Percentiles rank a stretch among this genome's conserved stretches.
These are phyloP conservation scores for Sicyos baderoa DNA, from an alignment of 306 rosid species.

Conservation along the genomic window DNA sequence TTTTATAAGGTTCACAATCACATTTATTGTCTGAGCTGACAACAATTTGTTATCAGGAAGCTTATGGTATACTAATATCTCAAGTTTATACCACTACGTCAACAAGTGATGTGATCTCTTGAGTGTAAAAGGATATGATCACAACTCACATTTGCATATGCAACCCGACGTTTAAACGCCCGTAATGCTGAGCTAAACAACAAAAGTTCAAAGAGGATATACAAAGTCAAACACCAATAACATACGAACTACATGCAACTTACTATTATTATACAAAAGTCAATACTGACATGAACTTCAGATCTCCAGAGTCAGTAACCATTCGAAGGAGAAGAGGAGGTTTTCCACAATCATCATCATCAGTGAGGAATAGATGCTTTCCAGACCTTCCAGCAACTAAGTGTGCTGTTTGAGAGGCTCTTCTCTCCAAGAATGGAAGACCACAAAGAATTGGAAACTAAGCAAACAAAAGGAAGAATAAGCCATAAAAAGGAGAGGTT, in stretches of 20 bases:
- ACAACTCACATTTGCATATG: conserved; percentile 86
- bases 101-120: conserved; percentile 4
- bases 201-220: conserved; percentile 20
- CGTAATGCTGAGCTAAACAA: conserved; percentile 68
- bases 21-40: conserved; percentile 2
- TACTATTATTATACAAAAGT: conserved; percentile 13
- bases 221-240: conserved; percentile 12
- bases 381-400: conserved; percentile 87
- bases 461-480: conserved; percentile 17
- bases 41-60: conserved; percentile 5
- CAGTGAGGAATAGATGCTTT: conserved; percentile 88
- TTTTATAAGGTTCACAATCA: not conserved
- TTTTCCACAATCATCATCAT: conserved; percentile 52
- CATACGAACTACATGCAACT: conserved; percentile 12
- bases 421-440: conserved; percentile 85
- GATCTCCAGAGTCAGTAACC: conserved; percentile 66
- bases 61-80: not conserved
- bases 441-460: conserved; percentile 91
- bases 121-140: conserved; percentile 66
- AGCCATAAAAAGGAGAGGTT: not conserved
- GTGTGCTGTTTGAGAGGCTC: conserved; percentile 88
- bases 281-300: conserved; percentile 77
- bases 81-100: not conserved
- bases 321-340: conserved; percentile 83
- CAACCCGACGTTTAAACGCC: conserved; percentile 80